phyloP scores from a whole-genome alignment of 345 rosid genomes.

The Rhodomyrtus tomentosa region DNA sequence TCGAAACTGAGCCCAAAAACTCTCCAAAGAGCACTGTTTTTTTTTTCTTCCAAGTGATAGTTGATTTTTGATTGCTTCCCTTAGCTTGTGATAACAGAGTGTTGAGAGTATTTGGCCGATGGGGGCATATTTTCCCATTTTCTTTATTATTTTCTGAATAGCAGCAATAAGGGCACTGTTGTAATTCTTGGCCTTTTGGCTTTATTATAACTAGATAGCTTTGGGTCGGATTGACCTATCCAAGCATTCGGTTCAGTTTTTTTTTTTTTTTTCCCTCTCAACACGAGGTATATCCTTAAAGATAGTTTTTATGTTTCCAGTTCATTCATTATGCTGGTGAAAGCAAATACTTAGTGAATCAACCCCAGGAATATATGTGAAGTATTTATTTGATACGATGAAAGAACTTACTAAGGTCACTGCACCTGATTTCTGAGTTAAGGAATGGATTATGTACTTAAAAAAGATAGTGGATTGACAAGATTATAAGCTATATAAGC shows the following conservation, averaged over 20 bases:
- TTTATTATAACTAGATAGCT: too few relatives aligned
- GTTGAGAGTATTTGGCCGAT: too few relatives aligned
- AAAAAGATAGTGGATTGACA: neutral
- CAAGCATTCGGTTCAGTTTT: too few relatives aligned
- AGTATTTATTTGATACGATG: neutral
- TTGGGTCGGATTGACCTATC: too few relatives aligned
- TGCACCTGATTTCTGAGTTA: neutral
- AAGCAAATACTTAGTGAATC: neutral
- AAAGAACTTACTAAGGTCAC: neutral
- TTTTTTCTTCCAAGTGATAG: neutral
- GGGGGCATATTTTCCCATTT: too few relatives aligned
- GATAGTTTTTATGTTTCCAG: neutral
- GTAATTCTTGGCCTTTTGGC: too few relatives aligned
- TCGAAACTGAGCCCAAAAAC: neutral
- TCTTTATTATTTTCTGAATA: too few relatives aligned
- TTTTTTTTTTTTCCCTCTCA: too few relatives aligned
- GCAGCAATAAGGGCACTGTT: too few relatives aligned
- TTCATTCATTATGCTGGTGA: neutral
- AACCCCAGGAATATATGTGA: neutral
- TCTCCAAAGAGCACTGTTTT: neutral
- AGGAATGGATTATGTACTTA: neutral
- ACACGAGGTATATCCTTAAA: neutral
- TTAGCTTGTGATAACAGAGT: neutral
- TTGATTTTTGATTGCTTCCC: neutral
- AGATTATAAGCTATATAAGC: neutral